Evolutionary conservation across 805 yeast genomes (phyloP).

Genomic region (Saturnispora ahearnii): DNA sequence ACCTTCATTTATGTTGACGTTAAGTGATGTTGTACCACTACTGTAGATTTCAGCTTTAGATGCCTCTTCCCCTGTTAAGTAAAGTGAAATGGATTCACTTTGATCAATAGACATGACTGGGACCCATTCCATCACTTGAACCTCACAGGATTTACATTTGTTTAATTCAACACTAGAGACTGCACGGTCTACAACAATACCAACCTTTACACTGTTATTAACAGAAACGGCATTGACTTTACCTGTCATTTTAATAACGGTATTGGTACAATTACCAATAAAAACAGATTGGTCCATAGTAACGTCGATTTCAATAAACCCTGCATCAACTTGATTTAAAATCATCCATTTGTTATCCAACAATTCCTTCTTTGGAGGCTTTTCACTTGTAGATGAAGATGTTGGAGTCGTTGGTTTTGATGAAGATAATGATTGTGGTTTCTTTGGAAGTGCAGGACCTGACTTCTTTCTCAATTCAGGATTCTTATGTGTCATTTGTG

Average conservation of each 20-base stretch:
- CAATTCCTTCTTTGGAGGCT: conserved; percentile 57
- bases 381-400: conserved; percentile 18
- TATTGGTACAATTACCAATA: conserved; percentile 69
- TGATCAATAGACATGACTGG: conserved; percentile 86
- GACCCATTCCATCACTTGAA: conserved; percentile 74
- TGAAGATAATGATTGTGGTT: conserved; percentile 53
- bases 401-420: conserved; percentile 12
- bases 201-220: conserved; percentile 62
- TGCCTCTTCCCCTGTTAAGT: conserved; percentile 22
- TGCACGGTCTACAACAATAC: conserved; percentile 72
- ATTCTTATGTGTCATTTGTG: conserved; percentile 90
- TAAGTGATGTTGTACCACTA: conserved; percentile 76
- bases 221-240: conserved; percentile 84
- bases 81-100: conserved; percentile 76
- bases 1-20: conserved; percentile 70
- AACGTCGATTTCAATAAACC: conserved; percentile 57
- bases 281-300: conserved; percentile 83
- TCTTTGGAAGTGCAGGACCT: conserved; percentile 73
- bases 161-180: conserved; percentile 85
- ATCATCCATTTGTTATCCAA: conserved; percentile 85
- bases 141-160: conserved; percentile 69
- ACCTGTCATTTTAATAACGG: conserved; percentile 77
- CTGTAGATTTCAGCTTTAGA: conserved; percentile 65
- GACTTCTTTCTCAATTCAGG: conserved; percentile 64
- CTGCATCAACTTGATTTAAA: conserved; percentile 52